Conservation (phyloP, 352 stramenopile species). For the Globisporangium paddicum region DNA sequence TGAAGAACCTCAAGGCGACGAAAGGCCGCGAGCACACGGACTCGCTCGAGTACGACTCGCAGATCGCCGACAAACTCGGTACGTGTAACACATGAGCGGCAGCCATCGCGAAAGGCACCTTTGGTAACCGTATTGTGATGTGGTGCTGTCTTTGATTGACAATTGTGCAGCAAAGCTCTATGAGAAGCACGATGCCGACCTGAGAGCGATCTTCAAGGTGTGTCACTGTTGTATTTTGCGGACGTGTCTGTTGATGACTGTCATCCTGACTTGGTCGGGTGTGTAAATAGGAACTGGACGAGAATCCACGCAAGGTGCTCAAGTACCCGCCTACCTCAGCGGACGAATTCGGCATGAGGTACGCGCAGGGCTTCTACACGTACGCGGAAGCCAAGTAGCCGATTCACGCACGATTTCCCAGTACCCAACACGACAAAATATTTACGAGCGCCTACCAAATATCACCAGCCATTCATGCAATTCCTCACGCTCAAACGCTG, state of each 20-base stretch:
- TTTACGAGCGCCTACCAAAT: neutral
- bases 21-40: slow-evolving; percentile 66
- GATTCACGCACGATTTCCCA: no score
- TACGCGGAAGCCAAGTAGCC: slow-evolving; percentile 73
- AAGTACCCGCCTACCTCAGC: slow-evolving; percentile 62
- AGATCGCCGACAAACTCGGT: slow-evolving; percentile 51
- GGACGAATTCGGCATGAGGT: slow-evolving; percentile 72
- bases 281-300: slow-evolving; percentile 48
- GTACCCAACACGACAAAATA: neutral
- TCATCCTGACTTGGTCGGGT: neutral
- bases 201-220: slow-evolving; percentile 66
- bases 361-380: slow-evolving; percentile 82
- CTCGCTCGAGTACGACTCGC: slow-evolving; percentile 63
- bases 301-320: slow-evolving; percentile 72
- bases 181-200: slow-evolving; percentile 55
- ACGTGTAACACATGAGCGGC: neutral
- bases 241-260: neutral
- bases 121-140: neutral
- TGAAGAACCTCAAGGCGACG: slow-evolving; percentile 54
- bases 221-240: neutral
- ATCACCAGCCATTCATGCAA: neutral
- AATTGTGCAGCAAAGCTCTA: slow-evolving; percentile 35
- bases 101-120: neutral
- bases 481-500: neutral
- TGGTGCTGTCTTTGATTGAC: neutral